Conservation (phyloP, 1,139 yeast genomes). For the Ashbya aceris region DNA sequence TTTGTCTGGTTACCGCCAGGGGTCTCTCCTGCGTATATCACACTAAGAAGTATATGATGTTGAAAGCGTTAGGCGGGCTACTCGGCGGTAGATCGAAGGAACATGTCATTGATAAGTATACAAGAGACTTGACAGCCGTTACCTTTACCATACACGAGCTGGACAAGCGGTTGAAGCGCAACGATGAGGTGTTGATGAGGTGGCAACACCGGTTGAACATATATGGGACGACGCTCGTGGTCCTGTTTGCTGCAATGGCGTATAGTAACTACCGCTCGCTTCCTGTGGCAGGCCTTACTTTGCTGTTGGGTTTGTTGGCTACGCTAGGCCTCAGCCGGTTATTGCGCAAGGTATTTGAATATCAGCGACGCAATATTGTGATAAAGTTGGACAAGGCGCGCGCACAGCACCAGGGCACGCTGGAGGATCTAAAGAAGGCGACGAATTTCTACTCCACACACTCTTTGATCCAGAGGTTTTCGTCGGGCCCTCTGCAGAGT, state of each 20-base stretch:
- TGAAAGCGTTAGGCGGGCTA: constrained; percentile 7
- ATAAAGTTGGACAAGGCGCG: constrained; percentile 34
- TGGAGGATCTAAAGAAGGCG: constrained; percentile 65
- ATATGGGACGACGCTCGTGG: constrained; percentile 16
- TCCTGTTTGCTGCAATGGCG: constrained; percentile 5
- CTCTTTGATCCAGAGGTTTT: constrained; percentile 59
- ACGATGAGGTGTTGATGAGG: constrained; percentile 11
- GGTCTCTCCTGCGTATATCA: no score
- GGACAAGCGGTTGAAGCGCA: constrained; percentile 16
- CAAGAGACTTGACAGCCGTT: constrained; percentile 23
- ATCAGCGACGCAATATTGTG: constrained; percentile 5
- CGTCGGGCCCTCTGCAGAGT: constrained; percentile 33
- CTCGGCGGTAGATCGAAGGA: constrained; percentile 9
- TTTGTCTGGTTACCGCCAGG: no score
- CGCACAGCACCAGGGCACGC: constrained; percentile 47
- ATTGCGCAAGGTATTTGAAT: constrained; percentile 10
- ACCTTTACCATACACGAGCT: constrained; percentile 24
- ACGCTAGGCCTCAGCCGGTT: constrained; percentile 8
- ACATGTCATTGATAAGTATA: constrained; percentile 21
- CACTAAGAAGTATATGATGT: constrained; percentile 3
- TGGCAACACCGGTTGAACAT: constrained; percentile 16
- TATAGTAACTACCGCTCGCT: background rate
- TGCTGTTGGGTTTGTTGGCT: constrained; percentile 7
- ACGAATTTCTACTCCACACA: constrained; percentile 75
- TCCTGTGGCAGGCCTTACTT: constrained; percentile 1